phyloP scores from a whole-genome alignment of 306 rosid species.

The Trifolium pratense region DNA sequence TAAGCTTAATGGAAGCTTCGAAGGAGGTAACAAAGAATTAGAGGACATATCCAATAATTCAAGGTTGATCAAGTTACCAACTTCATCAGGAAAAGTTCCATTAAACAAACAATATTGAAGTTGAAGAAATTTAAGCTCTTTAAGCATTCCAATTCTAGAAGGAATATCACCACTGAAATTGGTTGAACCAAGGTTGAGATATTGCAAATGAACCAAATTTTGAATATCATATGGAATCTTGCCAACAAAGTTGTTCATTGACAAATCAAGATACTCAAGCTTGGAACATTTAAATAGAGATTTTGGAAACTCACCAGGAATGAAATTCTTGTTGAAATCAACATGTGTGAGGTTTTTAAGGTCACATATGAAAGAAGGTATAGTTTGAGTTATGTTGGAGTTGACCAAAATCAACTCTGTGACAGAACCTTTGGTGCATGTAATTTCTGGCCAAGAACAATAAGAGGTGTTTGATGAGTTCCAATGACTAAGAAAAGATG shows the following conservation, averaged over 20 bases:
- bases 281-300: constrained; percentile 59
- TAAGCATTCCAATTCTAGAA: constrained; percentile 48
- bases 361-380: constrained; percentile 70
- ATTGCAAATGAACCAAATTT: constrained; percentile 42
- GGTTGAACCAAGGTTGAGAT: constrained; percentile 52
- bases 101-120: constrained; percentile 39
- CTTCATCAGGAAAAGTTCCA: constrained; percentile 58
- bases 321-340: constrained; percentile 32
- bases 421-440: constrained; percentile 56
- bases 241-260: constrained; percentile 56
- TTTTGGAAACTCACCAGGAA: constrained; percentile 60
- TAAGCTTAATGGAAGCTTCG: constrained; percentile 37
- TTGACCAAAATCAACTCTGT: constrained; percentile 37
- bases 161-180: constrained; percentile 67
- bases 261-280: constrained; percentile 53
- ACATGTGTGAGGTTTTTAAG: constrained; percentile 60
- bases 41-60: constrained; percentile 40
- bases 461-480: constrained; percentile 51
- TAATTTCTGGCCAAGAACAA: constrained; percentile 66
- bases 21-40: constrained; percentile 14
- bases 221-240: constrained; percentile 55
- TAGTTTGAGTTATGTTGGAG: constrained; percentile 27
- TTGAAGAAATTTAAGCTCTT: constrained; percentile 44
- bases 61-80: constrained; percentile 63
- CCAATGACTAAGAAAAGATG: constrained; percentile 57